Percentiles rank a stretch among this genome's conserved stretches.
phyloP scores from a whole-genome alignment of 179 eudicot species.

The Patellifolia procumbens region DNA sequence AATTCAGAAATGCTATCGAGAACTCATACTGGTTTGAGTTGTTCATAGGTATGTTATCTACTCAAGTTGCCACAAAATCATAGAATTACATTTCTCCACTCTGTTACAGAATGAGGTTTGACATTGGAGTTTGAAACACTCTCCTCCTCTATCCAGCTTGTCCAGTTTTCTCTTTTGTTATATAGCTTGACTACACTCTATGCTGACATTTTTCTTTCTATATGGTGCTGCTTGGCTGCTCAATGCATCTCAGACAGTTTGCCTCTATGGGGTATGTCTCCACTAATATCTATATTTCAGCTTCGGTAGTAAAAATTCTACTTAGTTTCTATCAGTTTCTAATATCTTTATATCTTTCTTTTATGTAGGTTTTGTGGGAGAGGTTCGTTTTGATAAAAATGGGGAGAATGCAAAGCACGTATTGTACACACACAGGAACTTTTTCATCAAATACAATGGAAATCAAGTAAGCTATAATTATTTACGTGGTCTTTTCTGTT shows the following conservation, averaged over 20 bases:
- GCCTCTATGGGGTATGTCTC: constrained; percentile 87
- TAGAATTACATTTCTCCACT: neutral
- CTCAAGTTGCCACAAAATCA: neutral
- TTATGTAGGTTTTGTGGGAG: constrained; percentile 76
- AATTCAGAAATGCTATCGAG: constrained; percentile 82
- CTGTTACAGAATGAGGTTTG: neutral
- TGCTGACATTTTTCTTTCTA: constrained; percentile 34
- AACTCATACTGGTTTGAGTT: constrained; percentile 88
- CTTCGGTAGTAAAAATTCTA: constrained; percentile 6
- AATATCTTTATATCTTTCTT: neutral
- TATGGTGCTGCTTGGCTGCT: constrained; percentile 31
- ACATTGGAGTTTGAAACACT: neutral
- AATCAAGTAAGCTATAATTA: constrained; percentile 52
- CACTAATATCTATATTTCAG: neutral
- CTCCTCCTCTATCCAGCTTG: neutral
- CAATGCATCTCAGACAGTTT: constrained; percentile 64
- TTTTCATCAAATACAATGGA: constrained; percentile 66
- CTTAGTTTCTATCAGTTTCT: neutral
- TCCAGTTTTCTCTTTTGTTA: too few relatives aligned
- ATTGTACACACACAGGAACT: constrained; percentile 73
- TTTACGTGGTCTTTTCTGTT: neutral
- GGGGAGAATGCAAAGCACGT: constrained; percentile 66
- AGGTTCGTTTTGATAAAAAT: constrained; percentile 70
- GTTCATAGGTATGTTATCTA: constrained; percentile 61
- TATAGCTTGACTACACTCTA: neutral